A percentile compares a stretch with the other conserved stretches of the same genome.
These are phyloP conservation scores for Wickerhamomyces chaumierensis DNA, from an alignment of 805 yeast genomes.

Conservation along the genomic window DNA sequence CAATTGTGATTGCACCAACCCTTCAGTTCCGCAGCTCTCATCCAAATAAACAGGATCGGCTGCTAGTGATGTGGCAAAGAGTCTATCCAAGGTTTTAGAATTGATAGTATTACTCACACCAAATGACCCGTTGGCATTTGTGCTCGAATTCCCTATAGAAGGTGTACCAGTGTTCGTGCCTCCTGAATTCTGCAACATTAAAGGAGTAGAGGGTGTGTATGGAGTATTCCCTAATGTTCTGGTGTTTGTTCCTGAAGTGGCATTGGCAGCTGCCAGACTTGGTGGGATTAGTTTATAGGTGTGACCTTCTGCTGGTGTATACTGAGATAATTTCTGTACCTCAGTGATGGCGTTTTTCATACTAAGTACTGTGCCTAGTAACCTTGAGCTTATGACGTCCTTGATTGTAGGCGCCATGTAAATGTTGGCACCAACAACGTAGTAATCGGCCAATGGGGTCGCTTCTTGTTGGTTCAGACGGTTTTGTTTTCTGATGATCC, in stretches of 20 bases:
- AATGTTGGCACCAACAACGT: slow-evolving; percentile 82
- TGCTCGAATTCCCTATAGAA: too few species aligned
- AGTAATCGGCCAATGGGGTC: slow-evolving; percentile 61
- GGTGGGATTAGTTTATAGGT: slow-evolving; percentile 23
- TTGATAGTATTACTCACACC: background rate
- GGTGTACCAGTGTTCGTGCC: slow-evolving; percentile 1
- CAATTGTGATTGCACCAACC: background rate
- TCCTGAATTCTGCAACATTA: slow-evolving; percentile 5
- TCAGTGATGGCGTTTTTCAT: slow-evolving; percentile 35
- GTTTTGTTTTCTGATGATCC: slow-evolving; percentile 81
- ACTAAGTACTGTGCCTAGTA: slow-evolving; percentile 23
- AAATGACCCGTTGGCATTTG: slow-evolving; percentile 3
- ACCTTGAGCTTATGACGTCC: slow-evolving; percentile 61
- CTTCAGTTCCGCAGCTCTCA: slow-evolving; percentile 6
- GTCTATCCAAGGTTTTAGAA: slow-evolving; percentile 12
- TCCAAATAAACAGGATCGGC: slow-evolving; percentile 13
- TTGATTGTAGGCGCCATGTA: slow-evolving; percentile 80
- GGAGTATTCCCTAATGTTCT: slow-evolving; percentile 18
- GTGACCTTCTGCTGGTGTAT: slow-evolving; percentile 53
- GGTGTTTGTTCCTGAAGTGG: slow-evolving; percentile 8
- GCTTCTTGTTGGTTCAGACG: slow-evolving; percentile 43
- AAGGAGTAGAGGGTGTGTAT: slow-evolving; percentile 15
- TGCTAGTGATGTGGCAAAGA: slow-evolving; percentile 15
- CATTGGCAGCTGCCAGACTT: slow-evolving; percentile 2
- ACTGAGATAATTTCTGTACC: slow-evolving; percentile 38